These are phyloP conservation scores for Nemania serpens DNA, from an alignment of 2,329 filamentous ascomycete species.

Conservation along the genomic window DNA sequence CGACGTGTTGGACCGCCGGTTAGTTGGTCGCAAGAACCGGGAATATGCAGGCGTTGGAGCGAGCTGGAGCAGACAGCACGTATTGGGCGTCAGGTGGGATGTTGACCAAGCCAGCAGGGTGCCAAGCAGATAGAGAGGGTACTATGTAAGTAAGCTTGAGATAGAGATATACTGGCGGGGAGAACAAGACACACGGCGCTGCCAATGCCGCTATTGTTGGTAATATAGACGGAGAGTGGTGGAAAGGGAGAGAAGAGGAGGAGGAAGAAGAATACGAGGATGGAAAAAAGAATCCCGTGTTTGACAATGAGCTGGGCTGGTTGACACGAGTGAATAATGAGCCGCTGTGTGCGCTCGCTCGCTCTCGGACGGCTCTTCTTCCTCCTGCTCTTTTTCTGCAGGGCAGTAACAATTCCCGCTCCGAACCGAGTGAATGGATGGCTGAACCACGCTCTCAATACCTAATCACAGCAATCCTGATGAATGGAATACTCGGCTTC, in stretches of 20 bases:
- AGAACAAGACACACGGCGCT: background rate
- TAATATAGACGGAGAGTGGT: background rate
- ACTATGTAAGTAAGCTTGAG: background rate
- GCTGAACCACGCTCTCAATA: conserved; percentile 30
- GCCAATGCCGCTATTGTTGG: background rate
- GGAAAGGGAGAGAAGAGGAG: background rate
- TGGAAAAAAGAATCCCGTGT: background rate
- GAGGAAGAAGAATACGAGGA: background rate
- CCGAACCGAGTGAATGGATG: conserved; percentile 24
- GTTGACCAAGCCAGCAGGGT: conserved; percentile 13
- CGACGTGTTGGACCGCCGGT: conserved; percentile 3
- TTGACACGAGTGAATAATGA: conserved; percentile 4
- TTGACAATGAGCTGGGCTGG: background rate
- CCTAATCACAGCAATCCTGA: conserved; percentile 22
- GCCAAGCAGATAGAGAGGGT: background rate
- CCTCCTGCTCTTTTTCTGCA: conserved; percentile 2
- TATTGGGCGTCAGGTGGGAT: conserved; percentile 20
- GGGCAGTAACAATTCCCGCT: conserved; percentile 13
- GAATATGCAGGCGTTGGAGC: conserved; percentile 19
- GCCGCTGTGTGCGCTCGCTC: conserved; percentile 6
- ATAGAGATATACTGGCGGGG: background rate
- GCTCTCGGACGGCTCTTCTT: conserved; percentile 10
- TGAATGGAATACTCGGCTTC: conserved; percentile 16
- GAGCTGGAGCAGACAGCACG: conserved; percentile 10
- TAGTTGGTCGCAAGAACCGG: conserved; percentile 7